These are phyloP conservation scores for Nannizziopsis arthrosporioides DNA, from an alignment of 2,329 filamentous ascomycete genomes.

Conservation along the genomic window DNA sequence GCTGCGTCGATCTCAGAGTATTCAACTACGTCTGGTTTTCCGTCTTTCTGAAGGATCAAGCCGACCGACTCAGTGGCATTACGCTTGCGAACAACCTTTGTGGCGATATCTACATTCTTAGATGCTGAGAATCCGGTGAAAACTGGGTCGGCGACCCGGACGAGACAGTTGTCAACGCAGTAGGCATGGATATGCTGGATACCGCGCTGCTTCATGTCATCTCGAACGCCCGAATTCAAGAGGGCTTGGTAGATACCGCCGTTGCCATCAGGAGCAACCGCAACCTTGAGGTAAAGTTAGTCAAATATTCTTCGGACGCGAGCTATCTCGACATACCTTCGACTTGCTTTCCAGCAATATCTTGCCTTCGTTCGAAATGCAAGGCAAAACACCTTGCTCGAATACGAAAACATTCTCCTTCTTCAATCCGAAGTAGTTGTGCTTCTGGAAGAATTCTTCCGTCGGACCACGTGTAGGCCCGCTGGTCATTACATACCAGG, in stretches of 20 bases:
- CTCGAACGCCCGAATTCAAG: constrained; percentile 63
- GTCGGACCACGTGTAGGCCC: constrained; percentile 85
- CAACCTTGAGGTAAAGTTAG: constrained; percentile 43
- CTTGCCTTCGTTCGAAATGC: constrained; percentile 95
- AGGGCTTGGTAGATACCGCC: constrained; percentile 93
- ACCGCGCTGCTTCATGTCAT: constrained; percentile 78
- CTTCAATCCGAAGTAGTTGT: constrained; percentile 81
- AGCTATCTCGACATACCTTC: constrained; percentile 42
- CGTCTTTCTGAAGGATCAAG: constrained; percentile 87
- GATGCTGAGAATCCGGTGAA: constrained; percentile 89
- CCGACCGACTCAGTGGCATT: constrained; percentile 92
- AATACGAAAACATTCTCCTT: constrained; percentile 84
- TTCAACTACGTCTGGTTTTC: constrained; percentile 92
- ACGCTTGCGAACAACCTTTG: constrained; percentile 98
- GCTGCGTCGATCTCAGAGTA: constrained; percentile 91
- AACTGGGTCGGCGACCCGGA: constrained; percentile 90
- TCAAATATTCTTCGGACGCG: background rate
- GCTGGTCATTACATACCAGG: constrained; percentile 99
- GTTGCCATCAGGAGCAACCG: constrained; percentile 93
- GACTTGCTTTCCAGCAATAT: constrained; percentile 85
- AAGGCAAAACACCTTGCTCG: constrained; percentile 91
- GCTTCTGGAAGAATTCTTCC: constrained; percentile 81
- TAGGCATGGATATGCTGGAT: constrained; percentile 94
- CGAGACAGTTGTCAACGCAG: constrained; percentile 98
- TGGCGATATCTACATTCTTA: constrained; percentile 86